These are phyloP conservation scores for Globisporangium nagaii DNA, from an alignment of 352 stramenopile species.

Conservation along the genomic window DNA sequence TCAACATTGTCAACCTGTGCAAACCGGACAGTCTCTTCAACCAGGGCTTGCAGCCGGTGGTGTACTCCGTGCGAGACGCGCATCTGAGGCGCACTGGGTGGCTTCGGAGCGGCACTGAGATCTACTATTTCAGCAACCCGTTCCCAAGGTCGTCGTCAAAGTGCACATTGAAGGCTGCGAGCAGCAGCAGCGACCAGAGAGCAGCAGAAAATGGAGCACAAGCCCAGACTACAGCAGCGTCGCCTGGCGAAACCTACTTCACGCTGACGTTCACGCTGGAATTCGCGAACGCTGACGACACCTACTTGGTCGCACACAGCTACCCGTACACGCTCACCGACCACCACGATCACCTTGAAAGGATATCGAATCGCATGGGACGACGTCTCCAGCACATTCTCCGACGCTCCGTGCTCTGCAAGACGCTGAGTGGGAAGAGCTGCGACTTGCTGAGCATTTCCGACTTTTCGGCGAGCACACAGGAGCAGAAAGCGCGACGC, in stretches of 20 bases:
- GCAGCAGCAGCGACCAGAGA: conserved; percentile 1
- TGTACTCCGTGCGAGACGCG: conserved; percentile 82
- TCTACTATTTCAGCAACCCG: conserved; percentile 86
- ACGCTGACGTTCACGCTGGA: conserved; percentile 87
- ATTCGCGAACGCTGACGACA: conserved; percentile 76
- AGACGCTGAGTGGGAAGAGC: conserved; percentile 41
- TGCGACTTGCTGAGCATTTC: conserved; percentile 81
- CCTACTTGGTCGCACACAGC: conserved; percentile 87
- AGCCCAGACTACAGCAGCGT: background rate
- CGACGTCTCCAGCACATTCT: conserved; percentile 21
- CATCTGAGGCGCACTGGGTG: conserved; percentile 53
- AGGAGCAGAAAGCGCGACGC: conserved; percentile 29
- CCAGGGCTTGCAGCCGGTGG: conserved; percentile 83
- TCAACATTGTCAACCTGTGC: conserved; percentile 92
- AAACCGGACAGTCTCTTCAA: conserved; percentile 92
- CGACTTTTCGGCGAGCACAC: conserved; percentile 27
- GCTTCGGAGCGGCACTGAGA: conserved; percentile 62
- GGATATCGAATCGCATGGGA: conserved; percentile 16
- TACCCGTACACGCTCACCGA: conserved; percentile 91
- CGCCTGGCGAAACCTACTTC: conserved; percentile 47
- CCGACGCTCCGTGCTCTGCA: conserved; percentile 44
- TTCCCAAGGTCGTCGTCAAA: conserved; percentile 27
- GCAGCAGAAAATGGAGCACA: background rate
- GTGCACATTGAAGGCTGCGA: background rate
- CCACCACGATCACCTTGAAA: conserved; percentile 56